phyloP scores from a whole-genome alignment of 768 basidiomycete genomes.

The Amanita pseudoporphyria region DNA sequence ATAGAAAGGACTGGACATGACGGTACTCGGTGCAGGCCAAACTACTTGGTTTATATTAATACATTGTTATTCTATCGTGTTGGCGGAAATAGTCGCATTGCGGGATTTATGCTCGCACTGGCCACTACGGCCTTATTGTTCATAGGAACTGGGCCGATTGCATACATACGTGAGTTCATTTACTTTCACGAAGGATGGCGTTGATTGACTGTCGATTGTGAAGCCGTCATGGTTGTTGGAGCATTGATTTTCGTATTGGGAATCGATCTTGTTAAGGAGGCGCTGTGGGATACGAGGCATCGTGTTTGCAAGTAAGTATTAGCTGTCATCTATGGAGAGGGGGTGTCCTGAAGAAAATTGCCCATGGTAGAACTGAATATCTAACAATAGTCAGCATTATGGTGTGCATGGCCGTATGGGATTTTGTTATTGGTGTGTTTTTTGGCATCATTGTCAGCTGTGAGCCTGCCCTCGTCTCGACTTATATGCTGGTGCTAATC shows the following conservation, averaged over 20 bases:
- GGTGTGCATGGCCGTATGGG: conserved; percentile 88
- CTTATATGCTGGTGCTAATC: neutral
- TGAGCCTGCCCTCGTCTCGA: conserved; percentile 24
- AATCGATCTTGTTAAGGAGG: conserved; percentile 90
- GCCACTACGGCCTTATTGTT: conserved; percentile 65
- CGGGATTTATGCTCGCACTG: conserved; percentile 78
- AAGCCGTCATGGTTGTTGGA: conserved; percentile 86
- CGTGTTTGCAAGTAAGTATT: conserved; percentile 62
- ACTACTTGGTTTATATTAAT: conserved; percentile 85
- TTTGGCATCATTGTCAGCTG: conserved; percentile 91
- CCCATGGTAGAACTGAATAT: conserved; percentile 50
- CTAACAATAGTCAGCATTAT: conserved; percentile 81
- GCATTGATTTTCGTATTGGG: conserved; percentile 92
- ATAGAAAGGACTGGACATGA: neutral
- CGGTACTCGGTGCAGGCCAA: conserved; percentile 39
- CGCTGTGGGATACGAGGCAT: conserved; percentile 90
- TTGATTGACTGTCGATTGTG: neutral
- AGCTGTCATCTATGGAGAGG: neutral
- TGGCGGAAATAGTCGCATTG: conserved; percentile 76
- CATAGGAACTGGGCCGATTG: conserved; percentile 83
- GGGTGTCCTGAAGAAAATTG: neutral
- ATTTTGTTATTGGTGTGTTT: conserved; percentile 89
- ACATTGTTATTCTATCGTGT: conserved; percentile 88
- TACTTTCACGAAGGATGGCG: neutral
- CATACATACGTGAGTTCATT: conserved; percentile 69